Evolutionary conservation across 2,329 filamentous ascomycete genomes (phyloP).

Genomic region (Fusarium pilosicola): DNA sequence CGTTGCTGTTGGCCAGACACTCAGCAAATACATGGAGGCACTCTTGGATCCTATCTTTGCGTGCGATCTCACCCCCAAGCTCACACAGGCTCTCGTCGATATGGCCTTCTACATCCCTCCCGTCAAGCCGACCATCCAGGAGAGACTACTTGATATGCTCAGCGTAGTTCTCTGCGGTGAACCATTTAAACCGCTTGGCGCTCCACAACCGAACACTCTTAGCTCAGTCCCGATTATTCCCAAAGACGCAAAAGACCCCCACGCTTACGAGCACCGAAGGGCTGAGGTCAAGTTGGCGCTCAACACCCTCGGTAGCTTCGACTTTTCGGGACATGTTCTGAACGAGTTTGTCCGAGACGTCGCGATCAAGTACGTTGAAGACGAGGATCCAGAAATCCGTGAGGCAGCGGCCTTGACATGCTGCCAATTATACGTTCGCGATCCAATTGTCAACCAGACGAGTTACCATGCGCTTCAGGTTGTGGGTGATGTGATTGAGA

Average conservation of each 20-base stretch:
- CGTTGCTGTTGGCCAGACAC: constrained; percentile 91
- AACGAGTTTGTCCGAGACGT: constrained; percentile 99
- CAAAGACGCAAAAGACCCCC: constrained; percentile 86
- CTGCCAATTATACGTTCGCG: constrained; percentile 95
- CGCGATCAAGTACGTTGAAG: constrained; percentile 97
- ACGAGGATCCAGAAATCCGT: constrained; percentile 91
- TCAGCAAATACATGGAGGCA: constrained; percentile 98
- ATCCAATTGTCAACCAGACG: constrained; percentile 97
- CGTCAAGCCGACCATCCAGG: constrained; percentile 91
- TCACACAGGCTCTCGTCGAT: constrained; percentile 95
- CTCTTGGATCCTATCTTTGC: constrained; percentile 96
- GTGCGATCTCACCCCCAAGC: constrained; percentile 90
- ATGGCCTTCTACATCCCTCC: constrained; percentile 99
- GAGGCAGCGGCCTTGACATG: constrained; percentile 96
- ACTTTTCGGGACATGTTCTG: constrained; percentile 90
- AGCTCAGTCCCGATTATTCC: constrained; percentile 83
- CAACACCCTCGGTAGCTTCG: constrained; percentile 96
- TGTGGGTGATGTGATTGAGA: constrained; percentile 97
- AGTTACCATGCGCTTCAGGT: constrained; percentile 97
- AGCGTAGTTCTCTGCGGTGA: constrained; percentile 93
- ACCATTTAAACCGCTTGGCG: constrained; percentile 90
- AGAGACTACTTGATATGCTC: constrained; percentile 91
- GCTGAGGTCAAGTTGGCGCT: constrained; percentile 91
- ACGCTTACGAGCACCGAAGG: constrained; percentile 82
- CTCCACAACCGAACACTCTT: constrained; percentile 84